These are phyloP conservation scores for Leccinum holopus DNA, from an alignment of 1,284 basidiomycete genomes.

Conservation along the genomic window DNA sequence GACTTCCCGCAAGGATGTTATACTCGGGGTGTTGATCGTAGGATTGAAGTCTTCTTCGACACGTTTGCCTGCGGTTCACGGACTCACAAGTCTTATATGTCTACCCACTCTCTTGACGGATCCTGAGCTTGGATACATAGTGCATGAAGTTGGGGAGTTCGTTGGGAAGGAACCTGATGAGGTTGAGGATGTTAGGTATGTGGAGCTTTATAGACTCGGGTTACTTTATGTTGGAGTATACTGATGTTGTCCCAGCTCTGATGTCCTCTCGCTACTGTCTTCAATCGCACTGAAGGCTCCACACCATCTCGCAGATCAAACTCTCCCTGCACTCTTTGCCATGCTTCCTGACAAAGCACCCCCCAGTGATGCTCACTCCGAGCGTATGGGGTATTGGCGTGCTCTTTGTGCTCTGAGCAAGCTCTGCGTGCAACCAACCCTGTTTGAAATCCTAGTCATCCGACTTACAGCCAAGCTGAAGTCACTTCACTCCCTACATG, in stretches of 20 bases:
- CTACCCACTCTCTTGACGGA: constrained; percentile 63
- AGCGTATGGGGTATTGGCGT: constrained; percentile 65
- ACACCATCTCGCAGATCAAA: constrained; percentile 71
- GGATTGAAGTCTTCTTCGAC: constrained; percentile 59
- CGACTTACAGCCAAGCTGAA: constrained; percentile 82
- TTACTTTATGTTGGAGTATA: not conserved
- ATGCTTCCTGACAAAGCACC: constrained; percentile 72
- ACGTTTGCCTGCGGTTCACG: constrained; percentile 59
- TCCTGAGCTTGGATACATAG: constrained; percentile 77
- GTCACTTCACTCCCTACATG: constrained; percentile 52
- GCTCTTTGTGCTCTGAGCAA: constrained; percentile 71
- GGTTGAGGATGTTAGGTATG: constrained; percentile 55
- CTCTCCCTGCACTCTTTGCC: constrained; percentile 77
- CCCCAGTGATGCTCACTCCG: constrained; percentile 48
- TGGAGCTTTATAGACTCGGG: constrained; percentile 1
- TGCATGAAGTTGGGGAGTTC: constrained; percentile 75
- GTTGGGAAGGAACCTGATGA: constrained; percentile 58
- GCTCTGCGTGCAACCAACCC: constrained; percentile 71
- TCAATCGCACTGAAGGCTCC: constrained; percentile 64
- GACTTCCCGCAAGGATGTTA: constrained; percentile 69
- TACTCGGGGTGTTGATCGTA: constrained; percentile 64
- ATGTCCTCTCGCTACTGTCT: constrained; percentile 67
- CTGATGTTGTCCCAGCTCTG: constrained; percentile 47
- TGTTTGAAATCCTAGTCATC: constrained; percentile 86
- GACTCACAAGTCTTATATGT: constrained; percentile 62